phyloP scores from a whole-genome alignment of 23 red algal genomes.

The Cyanidium caldarium region DNA sequence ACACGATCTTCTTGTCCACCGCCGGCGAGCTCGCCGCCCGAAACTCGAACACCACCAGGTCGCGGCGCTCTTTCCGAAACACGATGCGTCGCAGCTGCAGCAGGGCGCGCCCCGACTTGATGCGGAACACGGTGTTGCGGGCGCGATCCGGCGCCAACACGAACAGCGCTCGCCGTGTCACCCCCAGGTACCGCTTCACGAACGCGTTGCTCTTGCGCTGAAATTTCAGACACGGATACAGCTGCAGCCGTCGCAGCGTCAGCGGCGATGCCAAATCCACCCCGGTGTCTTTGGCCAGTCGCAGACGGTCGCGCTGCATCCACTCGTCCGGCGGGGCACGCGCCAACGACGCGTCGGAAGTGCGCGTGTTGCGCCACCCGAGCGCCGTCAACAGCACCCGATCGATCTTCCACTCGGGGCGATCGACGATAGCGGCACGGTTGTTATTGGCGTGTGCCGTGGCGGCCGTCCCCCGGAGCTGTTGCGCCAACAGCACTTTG shows the following conservation, averaged over 20 bases:
- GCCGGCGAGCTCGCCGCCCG: background rate
- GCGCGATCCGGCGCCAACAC: background rate
- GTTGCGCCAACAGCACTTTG: background rate
- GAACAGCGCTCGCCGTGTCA: background rate
- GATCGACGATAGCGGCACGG: background rate
- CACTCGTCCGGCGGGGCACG: background rate
- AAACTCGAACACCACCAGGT: background rate
- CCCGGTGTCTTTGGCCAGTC: background rate
- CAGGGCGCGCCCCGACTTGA: background rate
- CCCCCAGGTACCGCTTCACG: background rate
- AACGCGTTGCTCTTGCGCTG: background rate
- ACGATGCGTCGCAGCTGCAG: background rate
- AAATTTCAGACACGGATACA: conserved; percentile 1
- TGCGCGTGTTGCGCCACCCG: background rate
- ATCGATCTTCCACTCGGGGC: background rate
- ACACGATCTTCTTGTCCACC: background rate
- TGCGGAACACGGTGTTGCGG: background rate
- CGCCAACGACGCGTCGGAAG: background rate
- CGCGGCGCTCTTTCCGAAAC: background rate
- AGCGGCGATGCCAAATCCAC: background rate
- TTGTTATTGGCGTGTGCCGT: background rate
- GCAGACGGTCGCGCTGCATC: background rate
- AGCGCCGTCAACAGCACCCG: background rate
- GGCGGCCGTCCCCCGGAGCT: background rate
- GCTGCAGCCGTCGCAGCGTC: background rate